phyloP scores from a whole-genome alignment of 139 green algal species.

The Astrephomene gubernaculifera region DNA sequence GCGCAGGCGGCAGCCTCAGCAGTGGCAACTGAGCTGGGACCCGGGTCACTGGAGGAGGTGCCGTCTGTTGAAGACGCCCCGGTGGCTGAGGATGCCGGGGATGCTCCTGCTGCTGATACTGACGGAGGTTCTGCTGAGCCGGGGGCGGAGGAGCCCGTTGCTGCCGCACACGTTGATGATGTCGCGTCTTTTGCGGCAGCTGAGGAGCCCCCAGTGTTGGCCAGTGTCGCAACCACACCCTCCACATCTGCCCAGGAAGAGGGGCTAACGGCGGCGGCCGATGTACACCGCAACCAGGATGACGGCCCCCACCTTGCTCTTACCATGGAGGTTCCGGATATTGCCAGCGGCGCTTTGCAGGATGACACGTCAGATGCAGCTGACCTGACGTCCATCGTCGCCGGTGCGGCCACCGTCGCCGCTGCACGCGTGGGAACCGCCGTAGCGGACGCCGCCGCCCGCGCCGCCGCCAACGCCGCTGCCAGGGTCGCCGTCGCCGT shows the following conservation, averaged over 20 bases:
- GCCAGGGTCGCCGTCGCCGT: slow-evolving; percentile 9
- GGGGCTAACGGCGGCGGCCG: not conserved
- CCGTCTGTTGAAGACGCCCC: too few species aligned
- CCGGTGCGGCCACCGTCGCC: slow-evolving; percentile 6
- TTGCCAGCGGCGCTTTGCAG: too few species aligned
- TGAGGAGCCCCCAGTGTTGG: not conserved
- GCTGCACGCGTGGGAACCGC: slow-evolving; percentile 8
- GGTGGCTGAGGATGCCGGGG: not conserved
- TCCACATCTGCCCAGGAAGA: not conserved
- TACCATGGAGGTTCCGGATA: too few species aligned
- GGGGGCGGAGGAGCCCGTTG: not conserved
- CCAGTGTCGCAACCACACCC: not conserved
- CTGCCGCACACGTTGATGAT: not conserved
- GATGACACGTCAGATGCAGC: too few species aligned
- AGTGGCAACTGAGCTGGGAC: too few species aligned
- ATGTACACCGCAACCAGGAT: too few species aligned
- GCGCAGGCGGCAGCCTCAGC: not conserved
- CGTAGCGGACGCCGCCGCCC: slow-evolving; percentile 9
- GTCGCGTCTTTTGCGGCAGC: not conserved
- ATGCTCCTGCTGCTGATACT: not conserved
- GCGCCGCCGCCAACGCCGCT: not conserved
- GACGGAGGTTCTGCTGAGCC: not conserved
- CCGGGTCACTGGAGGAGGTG: too few species aligned
- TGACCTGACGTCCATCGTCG: slow-evolving; percentile 18
- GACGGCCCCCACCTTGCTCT: too few species aligned